A percentile compares a stretch with the other conserved stretches of the same genome.
Evolutionary conservation across 2,329 filamentous ascomycete species (phyloP).

Genomic region (Helminthosporium solani): DNA sequence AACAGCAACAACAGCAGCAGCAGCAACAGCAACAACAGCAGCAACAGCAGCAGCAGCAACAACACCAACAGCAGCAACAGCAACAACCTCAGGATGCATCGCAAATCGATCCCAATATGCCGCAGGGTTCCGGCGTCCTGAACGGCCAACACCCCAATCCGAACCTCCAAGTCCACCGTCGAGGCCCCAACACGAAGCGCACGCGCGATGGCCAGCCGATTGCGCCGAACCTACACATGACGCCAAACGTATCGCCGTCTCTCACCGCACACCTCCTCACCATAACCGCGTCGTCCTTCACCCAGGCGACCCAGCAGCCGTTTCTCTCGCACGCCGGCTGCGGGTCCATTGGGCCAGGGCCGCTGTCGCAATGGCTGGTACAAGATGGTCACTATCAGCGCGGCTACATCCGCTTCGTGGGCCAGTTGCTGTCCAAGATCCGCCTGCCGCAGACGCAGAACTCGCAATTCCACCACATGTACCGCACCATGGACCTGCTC

Average conservation of each 20-base stretch:
- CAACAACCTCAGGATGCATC: slow-evolving; percentile 2
- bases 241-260: slow-evolving; percentile 42
- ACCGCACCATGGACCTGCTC: slow-evolving; percentile 62
- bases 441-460: slow-evolving; percentile 53
- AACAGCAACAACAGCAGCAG: background rate
- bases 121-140: slow-evolving; percentile 39
- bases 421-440: slow-evolving; percentile 63
- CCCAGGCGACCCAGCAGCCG: slow-evolving; percentile 62
- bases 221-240: slow-evolving; percentile 29
- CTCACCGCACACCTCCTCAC: slow-evolving; percentile 60
- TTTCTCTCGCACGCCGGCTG: slow-evolving; percentile 67
- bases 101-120: slow-evolving; percentile 15
- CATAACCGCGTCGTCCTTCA: slow-evolving; percentile 50
- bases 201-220: slow-evolving; percentile 40
- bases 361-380: slow-evolving; percentile 66
- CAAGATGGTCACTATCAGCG: slow-evolving; percentile 73
- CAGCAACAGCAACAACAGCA: background rate
- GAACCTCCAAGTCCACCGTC: slow-evolving; percentile 48
- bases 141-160: slow-evolving; percentile 51
- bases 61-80: slow-evolving; percentile 1
- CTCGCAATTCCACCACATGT: slow-evolving; percentile 51
- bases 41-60: slow-evolving; percentile 10
- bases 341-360: slow-evolving; percentile 58
- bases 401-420: slow-evolving; percentile 67
- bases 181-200: slow-evolving; percentile 46